Percentiles rank a stretch among this genome's conserved stretches.
These are phyloP conservation scores for Hypoxylon trugodes DNA, from an alignment of 495 filamentous ascomycete genomes.

Conservation along the genomic window DNA sequence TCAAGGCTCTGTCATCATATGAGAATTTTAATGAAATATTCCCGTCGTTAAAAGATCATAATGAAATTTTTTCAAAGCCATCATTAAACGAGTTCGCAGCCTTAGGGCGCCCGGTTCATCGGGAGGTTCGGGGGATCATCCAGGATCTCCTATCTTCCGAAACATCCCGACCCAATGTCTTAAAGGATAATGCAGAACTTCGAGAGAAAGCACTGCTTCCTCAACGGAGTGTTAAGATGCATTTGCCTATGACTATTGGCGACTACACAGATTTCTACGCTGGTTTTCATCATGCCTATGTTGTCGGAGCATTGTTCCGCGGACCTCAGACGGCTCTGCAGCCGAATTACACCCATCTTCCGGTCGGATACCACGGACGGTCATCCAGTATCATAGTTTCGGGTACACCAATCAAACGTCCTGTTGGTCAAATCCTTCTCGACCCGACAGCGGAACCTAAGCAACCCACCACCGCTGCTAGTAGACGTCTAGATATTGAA, in stretches of 20 bases:
- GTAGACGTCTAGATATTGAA: slow-evolving; percentile 81
- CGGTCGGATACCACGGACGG: slow-evolving; percentile 88
- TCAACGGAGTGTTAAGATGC: slow-evolving; percentile 69
- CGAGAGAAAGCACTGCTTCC: slow-evolving; percentile 51
- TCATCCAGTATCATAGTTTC: slow-evolving; percentile 81
- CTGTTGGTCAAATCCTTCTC: slow-evolving; percentile 81
- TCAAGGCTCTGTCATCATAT: slow-evolving; percentile 66
- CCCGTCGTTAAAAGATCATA: slow-evolving; percentile 63
- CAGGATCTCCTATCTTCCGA: slow-evolving; percentile 72
- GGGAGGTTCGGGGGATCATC: slow-evolving; percentile 75
- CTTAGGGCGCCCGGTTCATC: slow-evolving; percentile 75
- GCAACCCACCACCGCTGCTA: slow-evolving; percentile 68
- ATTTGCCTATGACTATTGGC: slow-evolving; percentile 87
- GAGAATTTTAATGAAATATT: slow-evolving; percentile 68
- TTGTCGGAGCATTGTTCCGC: slow-evolving; percentile 83
- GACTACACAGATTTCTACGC: slow-evolving; percentile 98
- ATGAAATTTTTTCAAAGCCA: slow-evolving; percentile 69
- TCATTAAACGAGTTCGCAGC: slow-evolving; percentile 86
- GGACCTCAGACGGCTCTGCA: slow-evolving; percentile 81
- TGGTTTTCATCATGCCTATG: slow-evolving; percentile 87
- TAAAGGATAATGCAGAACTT: slow-evolving; percentile 48
- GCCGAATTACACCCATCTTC: slow-evolving; percentile 89
- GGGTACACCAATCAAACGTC: slow-evolving; percentile 77
- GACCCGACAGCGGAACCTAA: slow-evolving; percentile 67
- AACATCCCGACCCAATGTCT: slow-evolving; percentile 45